Evolutionary conservation across 2,329 filamentous ascomycete genomes (phyloP), one percentile per base, ranked within the genome.

Genomic region (Podosphaera leucotricha): DNA sequence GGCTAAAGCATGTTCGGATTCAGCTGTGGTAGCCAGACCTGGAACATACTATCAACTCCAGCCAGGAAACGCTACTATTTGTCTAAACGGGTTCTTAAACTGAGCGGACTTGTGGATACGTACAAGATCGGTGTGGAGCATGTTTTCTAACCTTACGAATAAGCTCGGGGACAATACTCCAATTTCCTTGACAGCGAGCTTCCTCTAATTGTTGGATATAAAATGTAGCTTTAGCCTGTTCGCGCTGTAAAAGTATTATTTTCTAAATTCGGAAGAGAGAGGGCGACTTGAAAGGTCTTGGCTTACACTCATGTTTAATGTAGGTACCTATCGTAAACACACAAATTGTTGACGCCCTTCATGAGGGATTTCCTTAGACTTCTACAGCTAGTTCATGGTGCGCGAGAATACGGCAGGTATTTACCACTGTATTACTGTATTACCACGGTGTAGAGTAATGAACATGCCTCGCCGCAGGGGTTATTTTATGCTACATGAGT

Each of bases 141-240:
- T 98, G 87, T 62, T 98, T 95, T 57, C 80, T 80, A 56, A 95
- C 72, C 63, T 98, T 98, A 59, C 87, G 76, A 55, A 90, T 77
- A 50, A 92, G 71, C 64, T 95, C 87, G 21, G 83, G 82, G 24
- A 95, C 71, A 24, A 81, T 75, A 52, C 75, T 68, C 90, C 90
- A 98, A 60, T 77, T 77, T 43, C 80, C 85, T 55, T 87, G 77
- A 61, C 84, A 92, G 56, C 90, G 80, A 51, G 84, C 85, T 53
- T 77, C 71, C 60, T 95, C 83, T 57, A 98, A 73, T 61, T 76
- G 74, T 58, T 72, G 70, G 53, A 93, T 71, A 62, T 95, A 95
- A 59, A 77, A 74, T 53, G 71, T 71, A 49, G 77, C 86, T 66
- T 98, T 98, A 51, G 71, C 68, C 62, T 74, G 67, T 59, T 59